A percentile compares a stretch with the other conserved stretches of the same genome.
These are phyloP conservation scores for Cocos nucifera DNA, from an alignment of 176 grass and related monocot species.

Conservation along the genomic window DNA sequence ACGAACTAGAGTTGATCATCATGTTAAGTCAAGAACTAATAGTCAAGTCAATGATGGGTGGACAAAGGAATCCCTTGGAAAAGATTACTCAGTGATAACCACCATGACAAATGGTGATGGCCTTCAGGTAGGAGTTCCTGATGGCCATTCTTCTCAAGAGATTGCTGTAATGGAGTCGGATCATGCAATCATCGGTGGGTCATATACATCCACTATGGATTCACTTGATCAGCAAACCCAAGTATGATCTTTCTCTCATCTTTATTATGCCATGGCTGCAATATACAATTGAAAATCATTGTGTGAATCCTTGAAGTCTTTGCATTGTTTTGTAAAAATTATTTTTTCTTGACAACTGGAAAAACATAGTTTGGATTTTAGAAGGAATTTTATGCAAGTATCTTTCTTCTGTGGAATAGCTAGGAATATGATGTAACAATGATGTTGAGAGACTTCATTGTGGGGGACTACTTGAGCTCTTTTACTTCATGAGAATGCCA, in stretches of 20 bases:
- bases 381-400: no score
- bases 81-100: slow-evolving; percentile 15
- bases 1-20: slow-evolving; percentile 30
- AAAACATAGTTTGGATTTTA: no score
- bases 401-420: no score
- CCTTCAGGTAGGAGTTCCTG: slow-evolving; percentile 8
- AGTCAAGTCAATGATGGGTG: slow-evolving; percentile 19
- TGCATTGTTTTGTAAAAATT: no score
- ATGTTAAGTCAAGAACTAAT: slow-evolving; percentile 22
- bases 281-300: no score
- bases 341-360: no score
- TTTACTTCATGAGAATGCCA: no score
- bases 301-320: no score
- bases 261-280: not conserved
- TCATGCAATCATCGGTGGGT: slow-evolving; percentile 22
- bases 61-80: slow-evolving; percentile 22
- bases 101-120: slow-evolving; percentile 28
- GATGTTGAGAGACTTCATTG: no score
- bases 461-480: no score
- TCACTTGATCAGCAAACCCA: slow-evolving; percentile 49
- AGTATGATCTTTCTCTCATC: slow-evolving; percentile 27
- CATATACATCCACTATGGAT: slow-evolving; percentile 3
- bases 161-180: slow-evolving; percentile 3
- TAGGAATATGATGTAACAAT: no score
- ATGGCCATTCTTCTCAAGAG: not conserved